phyloP scores from a whole-genome alignment of 495 filamentous ascomycete genomes.

The Neurospora sp. region DNA sequence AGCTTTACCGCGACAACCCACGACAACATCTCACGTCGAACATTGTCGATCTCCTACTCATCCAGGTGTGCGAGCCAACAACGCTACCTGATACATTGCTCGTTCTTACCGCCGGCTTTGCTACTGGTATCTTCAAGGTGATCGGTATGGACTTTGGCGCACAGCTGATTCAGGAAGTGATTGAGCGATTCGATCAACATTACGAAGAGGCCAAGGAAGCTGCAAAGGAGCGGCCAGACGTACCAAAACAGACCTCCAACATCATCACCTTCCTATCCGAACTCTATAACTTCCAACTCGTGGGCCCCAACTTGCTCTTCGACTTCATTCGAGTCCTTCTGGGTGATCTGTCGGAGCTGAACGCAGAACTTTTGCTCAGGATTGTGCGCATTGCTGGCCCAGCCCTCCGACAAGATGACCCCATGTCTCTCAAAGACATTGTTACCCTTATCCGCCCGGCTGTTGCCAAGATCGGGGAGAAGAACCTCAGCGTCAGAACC shows the following conservation, averaged over 20 bases:
- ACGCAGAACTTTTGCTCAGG: slow-evolving; percentile 81
- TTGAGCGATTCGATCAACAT: slow-evolving; percentile 55
- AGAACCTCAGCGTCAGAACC: slow-evolving; percentile 72
- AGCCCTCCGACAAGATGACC: slow-evolving; percentile 83
- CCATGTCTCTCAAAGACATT: slow-evolving; percentile 83
- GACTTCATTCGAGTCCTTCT: slow-evolving; percentile 80
- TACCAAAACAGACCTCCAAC: slow-evolving; percentile 62
- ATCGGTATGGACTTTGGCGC: slow-evolving; percentile 83
- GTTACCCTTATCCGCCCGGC: slow-evolving; percentile 67
- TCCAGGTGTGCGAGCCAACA: slow-evolving; percentile 65
- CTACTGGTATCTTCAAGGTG: slow-evolving; percentile 76
- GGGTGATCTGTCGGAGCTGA: slow-evolving; percentile 67
- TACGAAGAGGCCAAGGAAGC: slow-evolving; percentile 35
- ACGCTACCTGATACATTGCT: slow-evolving; percentile 76
- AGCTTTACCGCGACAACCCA: slow-evolving; percentile 70
- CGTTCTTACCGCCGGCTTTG: slow-evolving; percentile 82
- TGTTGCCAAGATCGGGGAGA: slow-evolving; percentile 53
- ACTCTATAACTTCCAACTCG: slow-evolving; percentile 83
- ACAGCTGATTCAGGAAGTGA: slow-evolving; percentile 64
- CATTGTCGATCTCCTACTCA: slow-evolving; percentile 61
- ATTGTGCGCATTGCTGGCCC: slow-evolving; percentile 71
- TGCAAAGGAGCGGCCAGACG: slow-evolving; percentile 35
- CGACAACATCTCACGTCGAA: slow-evolving; percentile 76
- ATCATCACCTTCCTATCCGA: slow-evolving; percentile 75
- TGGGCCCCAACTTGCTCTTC: slow-evolving; percentile 74